Conservation (phyloP, 2,329 filamentous ascomycete genomes). For the Pyricularia grisea region DNA sequence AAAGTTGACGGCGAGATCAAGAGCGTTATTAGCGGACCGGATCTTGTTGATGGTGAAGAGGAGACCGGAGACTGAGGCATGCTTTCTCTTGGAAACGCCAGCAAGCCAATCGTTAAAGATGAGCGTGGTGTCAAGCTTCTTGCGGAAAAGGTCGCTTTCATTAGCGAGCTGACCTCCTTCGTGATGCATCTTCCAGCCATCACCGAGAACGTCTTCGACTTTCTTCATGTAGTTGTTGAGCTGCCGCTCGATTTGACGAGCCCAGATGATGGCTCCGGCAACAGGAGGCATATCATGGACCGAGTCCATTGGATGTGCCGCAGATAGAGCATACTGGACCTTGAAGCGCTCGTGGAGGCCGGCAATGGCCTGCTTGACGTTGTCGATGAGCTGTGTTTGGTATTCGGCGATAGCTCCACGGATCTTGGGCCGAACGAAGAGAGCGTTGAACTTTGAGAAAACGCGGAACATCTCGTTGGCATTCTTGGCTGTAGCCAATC, state of each 20-base stretch:
- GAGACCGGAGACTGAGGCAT: slow-evolving; percentile 84
- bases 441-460: slow-evolving; percentile 98
- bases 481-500: slow-evolving; percentile 88
- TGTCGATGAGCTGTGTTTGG: slow-evolving; percentile 94
- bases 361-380: slow-evolving; percentile 93
- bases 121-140: slow-evolving; percentile 87
- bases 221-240: slow-evolving; percentile 97
- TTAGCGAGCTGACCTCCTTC: slow-evolving; percentile 90
- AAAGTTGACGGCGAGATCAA: slow-evolving; percentile 92
- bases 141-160: slow-evolving; percentile 88
- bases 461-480: slow-evolving; percentile 99
- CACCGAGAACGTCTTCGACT: slow-evolving; percentile 93
- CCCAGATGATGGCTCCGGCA: slow-evolving; percentile 95
- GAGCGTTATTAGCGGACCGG: slow-evolving; percentile 76
- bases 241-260: slow-evolving; percentile 91
- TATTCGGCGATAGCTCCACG: slow-evolving; percentile 96
- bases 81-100: slow-evolving; percentile 70
- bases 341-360: slow-evolving; percentile 95
- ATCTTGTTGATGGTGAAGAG: slow-evolving; percentile 86
- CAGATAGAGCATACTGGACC: slow-evolving; percentile 96
- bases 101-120: slow-evolving; percentile 95
- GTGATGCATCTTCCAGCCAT: slow-evolving; percentile 87
- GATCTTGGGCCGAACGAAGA: slow-evolving; percentile 98
- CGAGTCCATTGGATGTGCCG: slow-evolving; percentile 97
- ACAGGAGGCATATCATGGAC: slow-evolving; percentile 91